phyloP scores from a whole-genome alignment of 352 stramenopile genomes.

The Phytopythium oedochilum region DNA sequence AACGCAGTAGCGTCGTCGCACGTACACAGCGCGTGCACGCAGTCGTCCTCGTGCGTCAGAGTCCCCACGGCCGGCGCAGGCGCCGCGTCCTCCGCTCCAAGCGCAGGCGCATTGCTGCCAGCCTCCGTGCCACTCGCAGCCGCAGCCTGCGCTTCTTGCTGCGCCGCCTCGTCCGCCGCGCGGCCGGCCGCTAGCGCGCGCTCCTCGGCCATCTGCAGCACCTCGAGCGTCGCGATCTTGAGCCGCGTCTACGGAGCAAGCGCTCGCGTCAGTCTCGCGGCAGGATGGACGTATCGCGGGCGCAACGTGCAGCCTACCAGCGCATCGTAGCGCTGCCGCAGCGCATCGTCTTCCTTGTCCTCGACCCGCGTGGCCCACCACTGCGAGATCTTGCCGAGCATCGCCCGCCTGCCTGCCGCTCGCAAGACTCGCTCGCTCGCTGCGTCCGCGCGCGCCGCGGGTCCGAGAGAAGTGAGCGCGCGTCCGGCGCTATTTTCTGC shows the following conservation, averaged over 20 bases:
- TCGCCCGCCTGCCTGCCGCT: neutral
- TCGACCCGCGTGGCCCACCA: conserved; percentile 62
- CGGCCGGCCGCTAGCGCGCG: neutral
- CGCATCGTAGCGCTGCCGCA: conserved; percentile 53
- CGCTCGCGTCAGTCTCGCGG: neutral
- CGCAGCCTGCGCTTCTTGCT: neutral
- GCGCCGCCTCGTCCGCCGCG: conserved; percentile 9
- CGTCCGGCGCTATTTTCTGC: too few relatives aligned
- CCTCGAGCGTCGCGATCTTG: conserved; percentile 64
- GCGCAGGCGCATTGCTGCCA: neutral
- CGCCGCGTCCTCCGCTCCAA: neutral
- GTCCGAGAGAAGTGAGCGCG: too few relatives aligned
- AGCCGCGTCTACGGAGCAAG: conserved; percentile 31
- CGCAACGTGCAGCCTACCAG: conserved; percentile 24
- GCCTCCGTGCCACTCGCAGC: too few relatives aligned
- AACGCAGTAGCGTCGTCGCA: neutral
- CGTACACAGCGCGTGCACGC: conserved; percentile 60
- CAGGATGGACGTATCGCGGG: too few relatives aligned
- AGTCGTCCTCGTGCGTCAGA: conserved; percentile 51
- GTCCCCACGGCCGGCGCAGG: conserved; percentile 5
- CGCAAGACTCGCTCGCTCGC: neutral
- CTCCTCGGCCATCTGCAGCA: conserved; percentile 21
- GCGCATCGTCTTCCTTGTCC: conserved; percentile 41
- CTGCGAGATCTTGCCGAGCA: conserved; percentile 62
- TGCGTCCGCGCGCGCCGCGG: too few relatives aligned